A percentile compares a stretch with the other conserved stretches of the same genome.
Conservation (phyloP, 345 rosid genomes). For the Melaleuca quinquenervia region DNA sequence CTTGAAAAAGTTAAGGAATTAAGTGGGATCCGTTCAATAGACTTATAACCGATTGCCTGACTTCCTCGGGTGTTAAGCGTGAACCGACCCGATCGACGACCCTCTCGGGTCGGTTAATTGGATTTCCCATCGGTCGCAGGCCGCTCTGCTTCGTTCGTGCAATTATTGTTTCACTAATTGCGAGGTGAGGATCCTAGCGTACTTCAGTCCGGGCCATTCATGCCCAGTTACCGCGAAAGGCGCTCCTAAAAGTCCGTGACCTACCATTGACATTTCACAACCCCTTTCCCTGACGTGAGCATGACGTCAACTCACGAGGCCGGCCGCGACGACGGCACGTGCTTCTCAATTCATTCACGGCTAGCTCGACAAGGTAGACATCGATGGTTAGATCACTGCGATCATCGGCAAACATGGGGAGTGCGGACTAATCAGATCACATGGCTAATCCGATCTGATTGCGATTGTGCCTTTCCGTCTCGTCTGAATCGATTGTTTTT, state of each 20-base stretch:
- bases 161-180: background rate
- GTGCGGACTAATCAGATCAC: background rate
- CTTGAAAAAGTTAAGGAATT: no score
- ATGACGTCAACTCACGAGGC: background rate
- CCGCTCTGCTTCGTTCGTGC: background rate
- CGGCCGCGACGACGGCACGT: no score
- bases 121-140: background rate
- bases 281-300: background rate
- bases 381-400: no score
- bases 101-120: background rate
- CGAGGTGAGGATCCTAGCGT: background rate
- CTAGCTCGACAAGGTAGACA: background rate
- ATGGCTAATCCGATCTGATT: background rate
- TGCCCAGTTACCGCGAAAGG: background rate
- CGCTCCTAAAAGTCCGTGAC: background rate
- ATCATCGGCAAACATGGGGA: rapidly evolving
- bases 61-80: background rate
- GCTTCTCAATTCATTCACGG: background rate
- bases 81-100: background rate
- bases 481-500: background rate
- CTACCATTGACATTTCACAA: background rate
- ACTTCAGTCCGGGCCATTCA: background rate
- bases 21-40: no score
- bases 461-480: background rate
- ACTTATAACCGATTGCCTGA: no score